Conservation (phyloP, 108 stramenopile species). For the Cyclotella atomus region DNA sequence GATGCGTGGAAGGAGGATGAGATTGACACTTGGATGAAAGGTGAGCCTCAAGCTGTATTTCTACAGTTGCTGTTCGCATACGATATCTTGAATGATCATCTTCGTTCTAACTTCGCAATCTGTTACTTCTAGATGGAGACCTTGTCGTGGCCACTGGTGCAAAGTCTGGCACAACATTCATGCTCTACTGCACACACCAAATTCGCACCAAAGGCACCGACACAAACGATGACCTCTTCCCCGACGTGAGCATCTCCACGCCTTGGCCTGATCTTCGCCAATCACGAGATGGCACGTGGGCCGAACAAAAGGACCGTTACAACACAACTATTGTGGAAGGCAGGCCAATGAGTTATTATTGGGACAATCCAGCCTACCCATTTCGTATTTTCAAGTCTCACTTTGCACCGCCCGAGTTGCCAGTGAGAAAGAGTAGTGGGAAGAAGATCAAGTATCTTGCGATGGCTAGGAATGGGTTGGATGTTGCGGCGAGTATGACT, state of each 20-base stretch:
- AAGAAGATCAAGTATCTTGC: constrained; percentile 56
- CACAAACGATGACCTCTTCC: constrained; percentile 37
- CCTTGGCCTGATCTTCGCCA: constrained; percentile 52
- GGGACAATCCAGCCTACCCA: constrained; percentile 54
- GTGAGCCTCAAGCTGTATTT: background rate
- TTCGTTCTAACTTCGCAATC: background rate
- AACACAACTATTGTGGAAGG: constrained; percentile 44
- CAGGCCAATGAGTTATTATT: constrained; percentile 33
- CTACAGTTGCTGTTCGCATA: background rate
- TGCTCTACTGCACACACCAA: constrained; percentile 56
- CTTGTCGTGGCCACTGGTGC: constrained; percentile 48
- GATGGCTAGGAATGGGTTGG: constrained; percentile 52
- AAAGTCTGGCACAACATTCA: constrained; percentile 50
- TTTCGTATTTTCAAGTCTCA: constrained; percentile 62
- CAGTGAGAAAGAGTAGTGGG: constrained; percentile 29
- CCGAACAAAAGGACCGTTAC: constrained; percentile 42
- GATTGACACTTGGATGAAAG: constrained; percentile 50
- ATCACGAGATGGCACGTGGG: constrained; percentile 40
- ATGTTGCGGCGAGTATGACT: constrained; percentile 40
- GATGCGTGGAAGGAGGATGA: constrained; percentile 48
- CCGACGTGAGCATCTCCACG: constrained; percentile 40
- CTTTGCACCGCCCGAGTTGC: constrained; percentile 40
- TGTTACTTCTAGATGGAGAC: constrained; percentile 35
- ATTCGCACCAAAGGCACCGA: constrained; percentile 52
- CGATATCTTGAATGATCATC: background rate